Evolutionary conservation across 2,329 filamentous ascomycete genomes (phyloP).

Genomic region (Volutella citrinella): DNA sequence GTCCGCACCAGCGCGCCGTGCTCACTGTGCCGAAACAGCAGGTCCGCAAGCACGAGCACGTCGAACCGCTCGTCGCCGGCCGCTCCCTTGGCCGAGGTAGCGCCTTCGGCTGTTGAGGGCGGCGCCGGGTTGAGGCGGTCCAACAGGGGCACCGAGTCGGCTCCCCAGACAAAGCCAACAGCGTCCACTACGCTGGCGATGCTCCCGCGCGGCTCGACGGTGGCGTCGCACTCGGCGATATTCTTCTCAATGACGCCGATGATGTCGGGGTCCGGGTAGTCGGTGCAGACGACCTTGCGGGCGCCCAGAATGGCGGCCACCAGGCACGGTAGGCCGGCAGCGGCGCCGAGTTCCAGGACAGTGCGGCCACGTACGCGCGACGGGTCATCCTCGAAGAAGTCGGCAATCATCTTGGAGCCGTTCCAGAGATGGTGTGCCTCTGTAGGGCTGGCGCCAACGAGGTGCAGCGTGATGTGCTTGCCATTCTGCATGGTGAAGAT

Average conservation of each 20-base stretch:
- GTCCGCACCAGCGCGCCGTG: constrained; percentile 74
- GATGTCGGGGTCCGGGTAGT: constrained; percentile 85
- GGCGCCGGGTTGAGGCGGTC: constrained; percentile 46
- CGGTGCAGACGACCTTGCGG: constrained; percentile 70
- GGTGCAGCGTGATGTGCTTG: constrained; percentile 63
- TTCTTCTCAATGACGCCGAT: constrained; percentile 77
- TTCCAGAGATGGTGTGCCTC: constrained; percentile 95
- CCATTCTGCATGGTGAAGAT: constrained; percentile 69
- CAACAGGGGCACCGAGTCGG: constrained; percentile 55
- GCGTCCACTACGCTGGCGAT: constrained; percentile 46
- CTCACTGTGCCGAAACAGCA: constrained; percentile 89
- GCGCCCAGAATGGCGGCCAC: constrained; percentile 74
- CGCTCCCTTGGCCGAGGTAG: constrained; percentile 12
- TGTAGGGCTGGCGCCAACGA: constrained; percentile 84
- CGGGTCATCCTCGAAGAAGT: constrained; percentile 73
- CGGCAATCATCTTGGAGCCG: constrained; percentile 72
- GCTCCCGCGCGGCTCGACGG: constrained; percentile 25
- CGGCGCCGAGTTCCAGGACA: constrained; percentile 88
- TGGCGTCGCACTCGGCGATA: constrained; percentile 54
- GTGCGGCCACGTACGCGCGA: constrained; percentile 61
- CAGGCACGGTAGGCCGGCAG: constrained; percentile 79
- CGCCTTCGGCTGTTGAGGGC: constrained; percentile 2
- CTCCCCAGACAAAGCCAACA: constrained; percentile 83
- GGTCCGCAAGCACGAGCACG: constrained; percentile 79
- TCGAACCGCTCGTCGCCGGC: constrained; percentile 57